Base-by-base conservation (phyloP, 2,329 filamentous ascomycete species). In the Pseudocercospora crystallina region DNA sequence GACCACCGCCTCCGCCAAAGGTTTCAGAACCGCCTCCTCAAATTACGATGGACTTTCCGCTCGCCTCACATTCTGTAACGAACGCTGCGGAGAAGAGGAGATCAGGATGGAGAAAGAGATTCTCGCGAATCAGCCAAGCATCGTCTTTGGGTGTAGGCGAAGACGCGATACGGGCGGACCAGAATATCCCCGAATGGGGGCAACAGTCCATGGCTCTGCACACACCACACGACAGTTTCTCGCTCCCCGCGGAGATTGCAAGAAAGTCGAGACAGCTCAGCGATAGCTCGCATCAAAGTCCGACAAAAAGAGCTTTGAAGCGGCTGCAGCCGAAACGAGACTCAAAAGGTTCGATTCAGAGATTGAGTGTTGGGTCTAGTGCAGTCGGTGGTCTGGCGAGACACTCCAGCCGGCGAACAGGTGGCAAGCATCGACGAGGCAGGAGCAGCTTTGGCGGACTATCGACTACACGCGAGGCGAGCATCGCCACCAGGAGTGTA, bases 201-300 rank as follows among this genome's bases (percentile, higher is more conserved):
- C 64, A 65, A 11, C 64, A 65, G 13, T 64, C 67, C 33, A 59
- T 63, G 33, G 66, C 65, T 2, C 65, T 70, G 30, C 69, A 73
- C 51, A 68, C 64, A 15, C 71, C 72, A 5, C 68, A 71, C 46
- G 69, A 73, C 43, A 74, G 72, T 47, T 75, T 75, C 65, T 73
- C 69, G 12, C 65, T 73, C 11, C 66, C 72, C 5, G 69, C 71
- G 12, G 69, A 72, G 45, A 65, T 74, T 33, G 67, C 69, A 8
- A 60, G 68, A 32, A 54, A 62, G 2, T 73, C 72, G 1, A 65
- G 65, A 31, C 58, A 58, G 14, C 58, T 63, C 8, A 47, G 10
- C 67, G 65, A 12, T 56, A 26, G 20, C 20, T 26, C 20, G 7
- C 20, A 26, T 3, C 60, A 11, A 38, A 57, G 4, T 29, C 62